Base-by-base conservation (phyloP, 2,329 filamentous ascomycete species). In the Colletotrichum kahawae region DNA sequence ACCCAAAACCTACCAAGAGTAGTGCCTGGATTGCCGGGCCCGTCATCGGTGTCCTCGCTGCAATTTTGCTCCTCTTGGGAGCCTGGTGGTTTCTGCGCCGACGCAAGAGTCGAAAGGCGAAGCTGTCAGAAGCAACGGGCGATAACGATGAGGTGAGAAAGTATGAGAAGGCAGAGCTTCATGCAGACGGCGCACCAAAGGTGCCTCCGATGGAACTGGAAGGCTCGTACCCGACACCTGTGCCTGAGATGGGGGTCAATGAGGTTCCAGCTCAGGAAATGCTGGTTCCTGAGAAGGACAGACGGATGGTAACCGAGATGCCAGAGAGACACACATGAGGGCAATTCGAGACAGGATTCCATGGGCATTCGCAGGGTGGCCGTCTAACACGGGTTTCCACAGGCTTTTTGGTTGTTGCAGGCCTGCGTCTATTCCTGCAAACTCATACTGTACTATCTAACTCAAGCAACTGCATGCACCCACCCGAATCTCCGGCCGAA, bases 1-100 rank as follows among this genome's bases (percentile, higher is more conserved):
- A 12, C 3, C 18, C 18, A 0, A 12, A 43, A 5, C 38, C 18
- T n/a, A 43, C 5, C 38, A 43, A 43, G 7, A 36, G 34, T 12
- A 59, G 43, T 21, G 60, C 60, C 18, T 74, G 71, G 71, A 34
- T 71, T 21, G 67, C 71, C 5, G 71, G 71, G 4, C 51, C 67
- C 3, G 60, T 74, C 1, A 33, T 74, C 1, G 60, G 67, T 29
- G 60, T 27, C 1, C 2, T 71, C n/a, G 21, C 24, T 9, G 29
- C 33, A 3, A 12, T 74, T 9, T 1, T 36, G 16, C 34, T 65
- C 2, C 29, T 59, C 1, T 14, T 60, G 4, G 36, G 13, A 14
- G 51, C 67, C 2, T 63, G 59, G 8, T 74, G 71, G 71, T 74
- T 74, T n/a, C 18, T 70, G 33, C 21, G 60, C 27, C 59, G 64